Percentiles rank a stretch among this genome's conserved stretches.
These are phyloP conservation scores for Colletotrichum plurivorum DNA, from an alignment of 2,329 filamentous ascomycete genomes.

Conservation along the genomic window DNA sequence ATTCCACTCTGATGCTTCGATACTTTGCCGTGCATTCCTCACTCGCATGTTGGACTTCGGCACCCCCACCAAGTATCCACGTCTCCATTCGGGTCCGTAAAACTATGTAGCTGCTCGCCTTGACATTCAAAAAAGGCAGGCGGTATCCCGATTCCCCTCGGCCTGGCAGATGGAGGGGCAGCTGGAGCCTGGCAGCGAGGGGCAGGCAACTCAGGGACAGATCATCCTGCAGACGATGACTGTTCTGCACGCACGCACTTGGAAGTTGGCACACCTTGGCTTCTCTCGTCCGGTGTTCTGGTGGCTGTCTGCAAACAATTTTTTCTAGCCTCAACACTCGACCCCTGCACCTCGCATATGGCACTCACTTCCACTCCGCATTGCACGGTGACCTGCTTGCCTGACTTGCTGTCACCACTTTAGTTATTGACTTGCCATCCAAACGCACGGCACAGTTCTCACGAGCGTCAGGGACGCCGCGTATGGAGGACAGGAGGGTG, in stretches of 20 bases:
- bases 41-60: not conserved
- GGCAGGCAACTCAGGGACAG: slow-evolving; percentile 12
- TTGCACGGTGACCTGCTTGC: too few species aligned
- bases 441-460: too few species aligned
- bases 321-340: too few species aligned
- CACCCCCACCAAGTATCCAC: slow-evolving; percentile 17
- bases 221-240: slow-evolving; percentile 17
- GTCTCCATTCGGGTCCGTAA: slow-evolving; percentile 20
- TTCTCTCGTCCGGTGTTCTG: slow-evolving; percentile 3
- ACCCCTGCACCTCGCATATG: too few species aligned
- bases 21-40: slow-evolving; percentile 1
- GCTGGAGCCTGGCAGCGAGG: slow-evolving; percentile 8
- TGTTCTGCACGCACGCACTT: not conserved
- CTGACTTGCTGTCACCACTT: too few species aligned
- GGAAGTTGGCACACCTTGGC: not conserved
- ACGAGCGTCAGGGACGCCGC: too few species aligned
- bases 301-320: too few species aligned
- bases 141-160: slow-evolving; percentile 32
- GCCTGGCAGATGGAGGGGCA: slow-evolving; percentile 20
- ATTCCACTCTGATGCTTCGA: not conserved
- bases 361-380: too few species aligned
- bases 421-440: too few species aligned
- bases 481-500: not conserved
- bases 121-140: slow-evolving; percentile 16
- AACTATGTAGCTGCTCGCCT: not conserved